A percentile compares a stretch with the other conserved stretches of the same genome.
Conservation (phyloP, 2,329 filamentous ascomycete species). For the Arthrinium phaeospermum region DNA sequence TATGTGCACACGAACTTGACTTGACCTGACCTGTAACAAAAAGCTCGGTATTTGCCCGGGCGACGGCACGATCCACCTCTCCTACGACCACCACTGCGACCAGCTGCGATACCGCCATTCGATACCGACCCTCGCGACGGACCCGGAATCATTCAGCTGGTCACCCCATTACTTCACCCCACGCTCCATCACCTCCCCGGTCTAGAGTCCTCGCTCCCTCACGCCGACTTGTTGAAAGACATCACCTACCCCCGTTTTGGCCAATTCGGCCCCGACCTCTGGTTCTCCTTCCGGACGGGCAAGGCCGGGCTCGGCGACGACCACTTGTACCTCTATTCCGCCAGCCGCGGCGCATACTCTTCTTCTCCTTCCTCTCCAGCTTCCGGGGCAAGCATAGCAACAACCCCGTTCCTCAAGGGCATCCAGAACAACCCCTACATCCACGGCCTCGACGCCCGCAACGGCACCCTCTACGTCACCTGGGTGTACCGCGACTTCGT, state of each 20-base stretch:
- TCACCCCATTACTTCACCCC: constrained; percentile 42
- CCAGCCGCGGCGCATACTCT: constrained; percentile 42
- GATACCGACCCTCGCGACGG: constrained; percentile 36
- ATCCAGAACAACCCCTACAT: constrained; percentile 56
- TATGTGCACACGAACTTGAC: background rate
- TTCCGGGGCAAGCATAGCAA: background rate
- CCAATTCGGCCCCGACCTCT: constrained; percentile 39
- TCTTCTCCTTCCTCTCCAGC: constrained; percentile 19
- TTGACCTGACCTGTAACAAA: background rate
- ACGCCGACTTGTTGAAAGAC: constrained; percentile 38
- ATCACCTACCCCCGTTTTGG: constrained; percentile 57
- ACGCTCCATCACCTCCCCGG: constrained; percentile 45
- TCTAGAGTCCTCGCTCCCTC: constrained; percentile 31
- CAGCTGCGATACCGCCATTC: constrained; percentile 47
- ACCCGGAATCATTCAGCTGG: constrained; percentile 41
- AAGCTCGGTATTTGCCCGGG: constrained; percentile 52
- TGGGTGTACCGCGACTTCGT: constrained; percentile 59
- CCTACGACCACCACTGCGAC: constrained; percentile 57
- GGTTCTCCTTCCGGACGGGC: constrained; percentile 57
- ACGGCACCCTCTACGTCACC: constrained; percentile 45
- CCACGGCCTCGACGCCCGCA: constrained; percentile 50
- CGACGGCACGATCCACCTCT: constrained; percentile 59
- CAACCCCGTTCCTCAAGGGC: constrained; percentile 54
- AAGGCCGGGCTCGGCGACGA: constrained; percentile 56
- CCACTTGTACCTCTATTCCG: constrained; percentile 51